Percentiles rank a stretch among this genome's conserved stretches.
Evolutionary conservation across 495 filamentous ascomycete species (phyloP).

Genomic region (Xylaria palmicola): DNA sequence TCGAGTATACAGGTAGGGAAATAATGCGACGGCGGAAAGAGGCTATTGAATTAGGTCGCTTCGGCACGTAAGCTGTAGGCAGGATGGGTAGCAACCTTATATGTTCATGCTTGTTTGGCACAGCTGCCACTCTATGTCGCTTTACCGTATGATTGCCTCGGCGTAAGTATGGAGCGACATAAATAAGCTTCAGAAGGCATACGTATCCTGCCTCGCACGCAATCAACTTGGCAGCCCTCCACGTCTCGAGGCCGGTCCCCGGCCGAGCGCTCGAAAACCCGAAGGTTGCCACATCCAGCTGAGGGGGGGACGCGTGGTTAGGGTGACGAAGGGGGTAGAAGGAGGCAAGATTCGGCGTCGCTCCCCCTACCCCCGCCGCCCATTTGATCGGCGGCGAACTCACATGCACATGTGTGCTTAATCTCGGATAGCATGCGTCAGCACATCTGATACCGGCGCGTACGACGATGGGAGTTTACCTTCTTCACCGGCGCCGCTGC

Average conservation of each 20-base stretch:
- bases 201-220: constrained; percentile 18
- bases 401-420: not conserved
- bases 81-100: too few relatives aligned
- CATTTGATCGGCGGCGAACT: not conserved
- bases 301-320: constrained; percentile 9
- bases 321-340: not conserved
- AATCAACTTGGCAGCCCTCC: not conserved
- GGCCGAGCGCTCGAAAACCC: not conserved
- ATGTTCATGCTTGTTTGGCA: too few relatives aligned
- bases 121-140: too few relatives aligned
- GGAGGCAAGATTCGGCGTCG: too few relatives aligned
- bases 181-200: constrained; percentile 23
- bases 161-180: not conserved
- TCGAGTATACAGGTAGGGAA: not conserved
- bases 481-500: not conserved
- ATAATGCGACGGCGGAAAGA: not conserved
- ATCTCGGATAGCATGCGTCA: not conserved
- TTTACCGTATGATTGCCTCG: too few relatives aligned
- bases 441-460: not conserved
- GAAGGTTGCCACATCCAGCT: not conserved
- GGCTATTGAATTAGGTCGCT: not conserved
- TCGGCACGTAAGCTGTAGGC: too few relatives aligned
- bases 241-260: constrained; percentile 6
- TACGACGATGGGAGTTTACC: not conserved
- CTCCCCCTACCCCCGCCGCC: not conserved